phyloP scores from a whole-genome alignment of 1,284 basidiomycete genomes.

The Malassezia yamatoensis region DNA sequence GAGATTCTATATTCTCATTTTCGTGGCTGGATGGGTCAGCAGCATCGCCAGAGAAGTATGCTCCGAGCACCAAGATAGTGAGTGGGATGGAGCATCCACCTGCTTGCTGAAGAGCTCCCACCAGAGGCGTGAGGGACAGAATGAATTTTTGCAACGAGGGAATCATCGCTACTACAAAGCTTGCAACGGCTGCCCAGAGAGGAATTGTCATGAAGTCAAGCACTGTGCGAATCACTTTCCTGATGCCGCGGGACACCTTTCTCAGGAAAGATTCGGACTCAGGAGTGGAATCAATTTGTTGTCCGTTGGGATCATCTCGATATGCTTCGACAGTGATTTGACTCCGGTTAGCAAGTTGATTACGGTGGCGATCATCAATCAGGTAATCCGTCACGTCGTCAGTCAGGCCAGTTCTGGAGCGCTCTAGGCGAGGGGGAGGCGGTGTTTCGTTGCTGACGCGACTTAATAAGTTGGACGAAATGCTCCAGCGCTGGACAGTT shows the following conservation, averaged over 20 bases:
- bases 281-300: neutral
- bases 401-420: neutral
- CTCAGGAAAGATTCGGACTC: neutral
- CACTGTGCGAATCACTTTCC: slow-evolving; percentile 50
- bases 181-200: slow-evolving; percentile 57
- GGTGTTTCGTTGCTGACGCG: neutral
- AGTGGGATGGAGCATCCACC: slow-evolving; percentile 58
- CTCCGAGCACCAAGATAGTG: slow-evolving; percentile 80
- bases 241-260: slow-evolving; percentile 8
- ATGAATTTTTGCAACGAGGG: slow-evolving; percentile 55
- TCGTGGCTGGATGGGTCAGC: neutral
- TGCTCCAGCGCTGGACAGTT: slow-evolving; percentile 56
- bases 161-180: slow-evolving; percentile 69
- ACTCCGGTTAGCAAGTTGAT: slow-evolving; percentile 3
- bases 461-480: slow-evolving; percentile 49
- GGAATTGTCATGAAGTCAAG: slow-evolving; percentile 71
- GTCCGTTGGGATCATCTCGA: slow-evolving; percentile 1
- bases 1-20: neutral
- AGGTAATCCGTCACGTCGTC: slow-evolving; percentile 17
- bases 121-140: slow-evolving; percentile 46
- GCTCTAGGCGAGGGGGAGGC: neutral
- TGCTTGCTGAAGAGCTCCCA: slow-evolving; percentile 49
- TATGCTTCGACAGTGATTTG: neutral
- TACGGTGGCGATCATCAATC: slow-evolving; percentile 9
- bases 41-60: slow-evolving; percentile 58